Evolutionary conservation across 805 yeast genomes (phyloP).

Genomic region (Candida cerambycidarum): DNA sequence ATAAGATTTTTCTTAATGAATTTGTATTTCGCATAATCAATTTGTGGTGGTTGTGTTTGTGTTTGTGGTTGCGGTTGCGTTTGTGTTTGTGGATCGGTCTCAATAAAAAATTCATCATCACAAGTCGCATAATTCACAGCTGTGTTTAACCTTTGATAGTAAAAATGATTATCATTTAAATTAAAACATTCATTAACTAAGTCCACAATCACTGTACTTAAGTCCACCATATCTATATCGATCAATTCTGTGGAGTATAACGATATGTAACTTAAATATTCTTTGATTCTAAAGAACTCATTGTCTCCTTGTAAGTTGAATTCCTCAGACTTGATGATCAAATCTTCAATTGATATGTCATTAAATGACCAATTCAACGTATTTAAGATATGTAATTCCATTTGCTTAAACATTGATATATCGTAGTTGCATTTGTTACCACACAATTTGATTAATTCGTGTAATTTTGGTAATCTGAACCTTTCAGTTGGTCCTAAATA

Average conservation of each 20-base stretch:
- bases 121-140: conserved; percentile 8
- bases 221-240: conserved; percentile 28
- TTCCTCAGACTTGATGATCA: conserved; percentile 34
- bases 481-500: conserved; percentile 71
- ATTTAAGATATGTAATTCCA: conserved; percentile 49
- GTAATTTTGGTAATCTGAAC: conserved; percentile 69
- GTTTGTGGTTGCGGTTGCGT: background rate
- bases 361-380: conserved; percentile 64
- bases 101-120: conserved; percentile 14
- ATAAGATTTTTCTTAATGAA: conserved; percentile 27
- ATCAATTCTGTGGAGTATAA: conserved; percentile 48
- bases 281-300: conserved; percentile 48
- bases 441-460: conserved; percentile 71
- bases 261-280: conserved; percentile 48
- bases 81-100: no score
- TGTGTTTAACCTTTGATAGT: conserved; percentile 24
- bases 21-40: conserved; percentile 19
- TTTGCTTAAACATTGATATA: conserved; percentile 54
- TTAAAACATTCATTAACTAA: conserved; percentile 31
- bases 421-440: conserved; percentile 58
- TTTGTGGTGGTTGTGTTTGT: background rate
- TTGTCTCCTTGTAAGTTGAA: conserved; percentile 21
- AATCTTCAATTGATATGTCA: conserved; percentile 54
- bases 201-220: conserved; percentile 32
- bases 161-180: conserved; percentile 19